Percentiles rank a stretch among this genome's conserved stretches.
Conservation (phyloP, 2,329 filamentous ascomycete genomes). For the Bretziella fagacearum region DNA sequence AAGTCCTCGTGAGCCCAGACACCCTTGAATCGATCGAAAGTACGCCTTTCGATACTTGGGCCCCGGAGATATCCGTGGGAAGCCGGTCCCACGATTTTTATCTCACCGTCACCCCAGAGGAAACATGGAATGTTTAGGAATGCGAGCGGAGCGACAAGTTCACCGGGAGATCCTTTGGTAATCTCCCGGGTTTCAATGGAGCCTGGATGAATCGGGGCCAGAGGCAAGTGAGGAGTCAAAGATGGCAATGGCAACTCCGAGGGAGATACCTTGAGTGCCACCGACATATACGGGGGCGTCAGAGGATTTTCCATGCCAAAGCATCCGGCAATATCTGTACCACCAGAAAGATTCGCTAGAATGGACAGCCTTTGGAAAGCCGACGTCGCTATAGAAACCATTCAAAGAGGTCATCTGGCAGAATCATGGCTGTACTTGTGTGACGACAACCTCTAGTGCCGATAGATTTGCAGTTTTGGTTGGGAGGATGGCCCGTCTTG, state of each 20-base stretch:
- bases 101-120: slow-evolving; percentile 40
- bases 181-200: slow-evolving; percentile 20
- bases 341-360: slow-evolving; percentile 59
- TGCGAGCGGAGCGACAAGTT: slow-evolving; percentile 50
- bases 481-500: slow-evolving; percentile 44
- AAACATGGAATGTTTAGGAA: slow-evolving; percentile 63
- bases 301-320: slow-evolving; percentile 51
- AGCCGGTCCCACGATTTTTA: slow-evolving; percentile 17
- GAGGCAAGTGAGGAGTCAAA: slow-evolving; percentile 40
- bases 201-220: slow-evolving; percentile 26
- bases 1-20: slow-evolving; percentile 80
- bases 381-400: slow-evolving; percentile 56
- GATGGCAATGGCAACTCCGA: slow-evolving; percentile 35
- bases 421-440: slow-evolving; percentile 67
- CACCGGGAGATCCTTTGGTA: slow-evolving; percentile 47
- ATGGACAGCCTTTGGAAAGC: slow-evolving; percentile 49
- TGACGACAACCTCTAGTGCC: slow-evolving; percentile 40
- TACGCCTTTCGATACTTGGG: slow-evolving; percentile 43
- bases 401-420: slow-evolving; percentile 59
- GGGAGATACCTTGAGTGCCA: slow-evolving; percentile 32
- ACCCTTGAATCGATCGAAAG: slow-evolving; percentile 43
- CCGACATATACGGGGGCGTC: slow-evolving; percentile 43
- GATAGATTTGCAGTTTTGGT: slow-evolving; percentile 46
- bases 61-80: slow-evolving; percentile 23
- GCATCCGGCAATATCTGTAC: slow-evolving; percentile 55